Percentiles rank a stretch among this genome's conserved stretches.
phyloP scores from a whole-genome alignment of 1,284 basidiomycete species.

The Volvariella volvacea region DNA sequence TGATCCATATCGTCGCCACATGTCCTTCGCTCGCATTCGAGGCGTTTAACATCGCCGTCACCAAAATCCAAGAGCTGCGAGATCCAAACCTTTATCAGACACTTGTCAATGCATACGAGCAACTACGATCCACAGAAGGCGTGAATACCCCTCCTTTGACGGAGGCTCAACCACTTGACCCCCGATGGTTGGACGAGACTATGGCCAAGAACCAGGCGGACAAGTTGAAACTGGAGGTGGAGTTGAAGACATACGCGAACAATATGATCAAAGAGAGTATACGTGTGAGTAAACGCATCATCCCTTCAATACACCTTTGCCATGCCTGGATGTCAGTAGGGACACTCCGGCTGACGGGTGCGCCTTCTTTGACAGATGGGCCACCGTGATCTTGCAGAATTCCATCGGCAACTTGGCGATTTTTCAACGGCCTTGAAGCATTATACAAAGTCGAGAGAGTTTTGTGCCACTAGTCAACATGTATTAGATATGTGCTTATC shows the following conservation, averaged over 20 bases:
- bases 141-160: constrained; percentile 33
- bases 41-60: constrained; percentile 58
- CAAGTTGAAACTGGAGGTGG: constrained; percentile 73
- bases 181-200: constrained; percentile 62
- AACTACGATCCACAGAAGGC: constrained; percentile 18
- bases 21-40: constrained; percentile 65
- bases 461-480: constrained; percentile 78
- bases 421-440: constrained; percentile 64
- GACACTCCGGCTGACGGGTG: constrained; percentile 7
- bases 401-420: constrained; percentile 67
- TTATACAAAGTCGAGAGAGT: constrained; percentile 81
- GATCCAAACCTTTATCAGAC: constrained; percentile 55
- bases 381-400: constrained; percentile 77
- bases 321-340: constrained; percentile 1
- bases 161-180: constrained; percentile 38
- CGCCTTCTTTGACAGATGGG: constrained; percentile 55
- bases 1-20: constrained; percentile 55
- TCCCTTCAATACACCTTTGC: constrained; percentile 1
- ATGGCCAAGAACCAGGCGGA: constrained; percentile 57
- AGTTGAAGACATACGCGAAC: constrained; percentile 83
- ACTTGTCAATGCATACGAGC: constrained; percentile 53
- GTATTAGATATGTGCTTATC: constrained; percentile 83
- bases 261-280: constrained; percentile 96
- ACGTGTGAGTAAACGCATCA: constrained; percentile 43
- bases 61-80: constrained; percentile 53